A percentile compares a stretch with the other conserved stretches of the same genome.
These are phyloP conservation scores for Alternaria hordeiaustralica DNA, from an alignment of 2,329 filamentous ascomycete genomes.

Conservation along the genomic window DNA sequence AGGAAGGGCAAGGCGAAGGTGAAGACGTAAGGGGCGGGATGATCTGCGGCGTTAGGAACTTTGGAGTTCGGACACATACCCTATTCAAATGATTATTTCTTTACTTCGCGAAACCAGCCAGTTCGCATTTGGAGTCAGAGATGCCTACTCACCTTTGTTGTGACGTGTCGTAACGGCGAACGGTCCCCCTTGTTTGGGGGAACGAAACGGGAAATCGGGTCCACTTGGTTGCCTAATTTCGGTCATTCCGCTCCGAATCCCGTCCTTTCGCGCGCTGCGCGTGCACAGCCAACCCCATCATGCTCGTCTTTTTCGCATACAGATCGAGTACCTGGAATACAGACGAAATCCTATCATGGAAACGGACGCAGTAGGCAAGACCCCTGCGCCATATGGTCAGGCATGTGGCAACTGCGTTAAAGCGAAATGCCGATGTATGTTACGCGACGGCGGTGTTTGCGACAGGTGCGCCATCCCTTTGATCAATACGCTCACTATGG, in stretches of 20 bases:
- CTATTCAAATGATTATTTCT: background rate
- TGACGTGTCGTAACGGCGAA: background rate
- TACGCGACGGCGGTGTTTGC: conserved; percentile 20
- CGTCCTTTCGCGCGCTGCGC: background rate
- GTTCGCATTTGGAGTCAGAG: background rate
- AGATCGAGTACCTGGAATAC: background rate
- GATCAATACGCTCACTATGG: background rate
- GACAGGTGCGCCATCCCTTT: conserved; percentile 24
- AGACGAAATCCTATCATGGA: conserved; percentile 10
- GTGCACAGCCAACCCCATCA: background rate
- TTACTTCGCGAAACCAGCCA: background rate
- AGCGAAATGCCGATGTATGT: conserved; percentile 36
- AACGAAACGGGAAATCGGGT: background rate
- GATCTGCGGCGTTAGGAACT: background rate
- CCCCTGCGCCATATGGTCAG: conserved; percentile 33
- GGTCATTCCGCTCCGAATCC: background rate
- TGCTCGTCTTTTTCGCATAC: background rate
- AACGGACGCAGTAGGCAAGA: conserved; percentile 20
- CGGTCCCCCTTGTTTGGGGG: background rate
- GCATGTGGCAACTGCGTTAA: conserved; percentile 34
- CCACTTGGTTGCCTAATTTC: background rate
- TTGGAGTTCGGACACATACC: background rate
- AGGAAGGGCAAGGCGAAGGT: conserved; percentile 1
- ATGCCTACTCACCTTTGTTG: background rate
- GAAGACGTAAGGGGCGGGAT: background rate